These are phyloP conservation scores for Ceratobasidium sp. DNA, from an alignment of 1,284 basidiomycete genomes.

Conservation along the genomic window DNA sequence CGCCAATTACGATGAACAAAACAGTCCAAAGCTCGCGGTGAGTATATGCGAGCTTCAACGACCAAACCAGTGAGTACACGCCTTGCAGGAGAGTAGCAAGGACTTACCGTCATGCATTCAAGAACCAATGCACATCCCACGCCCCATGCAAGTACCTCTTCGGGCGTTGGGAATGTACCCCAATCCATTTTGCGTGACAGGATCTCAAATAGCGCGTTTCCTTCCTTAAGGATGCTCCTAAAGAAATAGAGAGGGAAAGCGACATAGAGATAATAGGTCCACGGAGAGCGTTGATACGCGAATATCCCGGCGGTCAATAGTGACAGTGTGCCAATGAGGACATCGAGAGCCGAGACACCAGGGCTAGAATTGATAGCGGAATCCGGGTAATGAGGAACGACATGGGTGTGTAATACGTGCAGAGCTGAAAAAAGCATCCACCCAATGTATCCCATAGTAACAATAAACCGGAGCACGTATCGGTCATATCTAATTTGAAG, in stretches of 20 bases:
- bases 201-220: slow-evolving; percentile 37
- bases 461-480: slow-evolving; percentile 70
- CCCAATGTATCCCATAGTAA: slow-evolving; percentile 75
- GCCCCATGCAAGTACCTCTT: slow-evolving; percentile 41
- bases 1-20: slow-evolving; percentile 68
- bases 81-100: slow-evolving; percentile 22
- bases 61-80: background rate
- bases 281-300: slow-evolving; percentile 67
- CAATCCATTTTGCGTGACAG: slow-evolving; percentile 28
- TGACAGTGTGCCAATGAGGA: slow-evolving; percentile 49
- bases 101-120: slow-evolving; percentile 75
- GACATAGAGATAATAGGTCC: slow-evolving; percentile 80
- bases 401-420: slow-evolving; percentile 28
- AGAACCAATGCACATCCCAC: slow-evolving; percentile 55
- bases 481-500: slow-evolving; percentile 75
- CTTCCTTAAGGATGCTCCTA: slow-evolving; percentile 40
- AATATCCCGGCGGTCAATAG: slow-evolving; percentile 61
- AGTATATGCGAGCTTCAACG: slow-evolving; percentile 66
- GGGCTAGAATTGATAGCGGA: slow-evolving; percentile 44
- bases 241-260: slow-evolving; percentile 78
- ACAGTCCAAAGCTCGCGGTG: slow-evolving; percentile 75
- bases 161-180: slow-evolving; percentile 23
- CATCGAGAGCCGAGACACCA: slow-evolving; percentile 46
- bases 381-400: slow-evolving; percentile 44
- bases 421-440: slow-evolving; percentile 58